A percentile compares a stretch with the other conserved stretches of the same genome.
Evolutionary conservation across 306 rosid genomes (phyloP).

Genomic region (Casuarina cunninghamiana): DNA sequence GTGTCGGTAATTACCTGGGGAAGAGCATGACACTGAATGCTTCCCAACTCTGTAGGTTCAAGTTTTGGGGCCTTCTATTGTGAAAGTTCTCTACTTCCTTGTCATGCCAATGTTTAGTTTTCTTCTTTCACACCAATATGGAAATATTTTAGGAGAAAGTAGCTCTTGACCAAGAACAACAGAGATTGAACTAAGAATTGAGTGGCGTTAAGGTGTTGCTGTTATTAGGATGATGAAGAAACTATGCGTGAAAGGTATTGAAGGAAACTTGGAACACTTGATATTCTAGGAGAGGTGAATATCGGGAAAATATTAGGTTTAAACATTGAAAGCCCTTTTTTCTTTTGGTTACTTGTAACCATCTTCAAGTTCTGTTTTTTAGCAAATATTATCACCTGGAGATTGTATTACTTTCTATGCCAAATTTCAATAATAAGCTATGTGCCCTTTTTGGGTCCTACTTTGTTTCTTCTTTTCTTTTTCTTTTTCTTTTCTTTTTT

Average conservation of each 20-base stretch:
- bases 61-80: neutral
- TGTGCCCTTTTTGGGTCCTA: too few species aligned
- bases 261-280: neutral
- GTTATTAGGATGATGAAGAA: neutral
- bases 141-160: neutral
- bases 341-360: neutral
- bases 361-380: too few species aligned
- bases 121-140: neutral
- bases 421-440: neutral
- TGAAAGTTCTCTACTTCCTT: neutral
- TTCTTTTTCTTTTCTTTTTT: neutral
- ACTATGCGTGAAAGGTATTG: neutral
- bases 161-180: neutral
- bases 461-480: neutral
- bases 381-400: too few species aligned
- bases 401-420: too few species aligned
- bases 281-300: neutral
- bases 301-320: neutral
- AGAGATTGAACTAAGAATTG: neutral
- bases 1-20: neutral
- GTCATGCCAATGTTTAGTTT: neutral
- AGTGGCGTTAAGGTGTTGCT: neutral
- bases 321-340: neutral
- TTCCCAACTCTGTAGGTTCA: neutral
- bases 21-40: neutral